phyloP scores from a whole-genome alignment of 108 stramenopile species.

The Stephanodiscus minutulus region DNA sequence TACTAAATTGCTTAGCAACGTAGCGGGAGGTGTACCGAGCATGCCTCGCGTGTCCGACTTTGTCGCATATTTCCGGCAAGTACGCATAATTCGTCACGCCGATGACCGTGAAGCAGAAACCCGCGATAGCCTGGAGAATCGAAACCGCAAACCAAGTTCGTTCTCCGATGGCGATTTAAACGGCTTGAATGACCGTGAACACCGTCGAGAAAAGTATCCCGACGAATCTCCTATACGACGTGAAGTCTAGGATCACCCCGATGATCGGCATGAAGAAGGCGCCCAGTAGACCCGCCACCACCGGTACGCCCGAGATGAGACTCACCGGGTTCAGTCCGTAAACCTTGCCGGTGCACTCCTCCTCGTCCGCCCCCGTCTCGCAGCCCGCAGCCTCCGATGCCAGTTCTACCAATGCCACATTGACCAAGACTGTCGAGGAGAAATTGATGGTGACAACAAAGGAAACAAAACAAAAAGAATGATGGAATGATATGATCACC shows the following conservation, averaged over 20 bases:
- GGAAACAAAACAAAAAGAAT: too few species aligned
- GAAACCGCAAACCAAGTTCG: slow-evolving; percentile 66
- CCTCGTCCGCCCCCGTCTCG: background rate
- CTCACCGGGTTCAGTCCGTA: slow-evolving; percentile 3
- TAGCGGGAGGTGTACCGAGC: slow-evolving; percentile 34
- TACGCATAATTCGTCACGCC: slow-evolving; percentile 11
- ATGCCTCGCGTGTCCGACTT: slow-evolving; percentile 44
- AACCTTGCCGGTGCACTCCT: slow-evolving; percentile 12
- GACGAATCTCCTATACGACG: slow-evolving; percentile 48
- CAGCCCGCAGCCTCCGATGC: slow-evolving; percentile 8
- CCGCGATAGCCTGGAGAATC: slow-evolving; percentile 58
- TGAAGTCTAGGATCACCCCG: slow-evolving; percentile 71
- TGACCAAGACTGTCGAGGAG: too few species aligned
- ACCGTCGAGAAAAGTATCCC: slow-evolving; percentile 41
- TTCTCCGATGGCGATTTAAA: slow-evolving; percentile 49
- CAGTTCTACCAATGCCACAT: background rate
- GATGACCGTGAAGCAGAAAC: slow-evolving; percentile 48
- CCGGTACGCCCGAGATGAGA: background rate
- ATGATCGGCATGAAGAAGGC: slow-evolving; percentile 65
- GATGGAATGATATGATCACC: too few species aligned
- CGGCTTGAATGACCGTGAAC: slow-evolving; percentile 41
- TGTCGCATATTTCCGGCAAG: slow-evolving; percentile 48
- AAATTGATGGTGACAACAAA: too few species aligned
- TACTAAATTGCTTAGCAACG: slow-evolving; percentile 44
- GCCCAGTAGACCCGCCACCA: slow-evolving; percentile 47